Conservation (phyloP, 164 flowering plant genomes). For the Protea cynaroides region DNA sequence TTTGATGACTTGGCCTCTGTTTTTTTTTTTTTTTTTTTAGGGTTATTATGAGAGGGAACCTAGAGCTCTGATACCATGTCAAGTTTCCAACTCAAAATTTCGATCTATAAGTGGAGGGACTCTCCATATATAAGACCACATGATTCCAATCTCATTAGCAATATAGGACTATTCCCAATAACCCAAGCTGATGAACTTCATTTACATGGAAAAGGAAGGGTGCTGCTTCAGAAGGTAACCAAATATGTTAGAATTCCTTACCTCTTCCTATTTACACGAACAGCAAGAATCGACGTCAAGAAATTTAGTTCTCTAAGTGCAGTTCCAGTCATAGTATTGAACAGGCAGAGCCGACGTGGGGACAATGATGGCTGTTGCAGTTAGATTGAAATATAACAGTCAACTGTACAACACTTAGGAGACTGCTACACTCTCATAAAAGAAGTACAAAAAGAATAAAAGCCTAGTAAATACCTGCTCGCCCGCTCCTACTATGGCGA, state of each 20-base stretch:
- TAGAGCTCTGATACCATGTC: no score
- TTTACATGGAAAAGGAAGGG: no score
- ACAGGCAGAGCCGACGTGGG: conserved; percentile 84
- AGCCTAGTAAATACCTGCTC: conserved; percentile 56
- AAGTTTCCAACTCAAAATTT: no score
- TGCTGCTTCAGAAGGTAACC: no score
- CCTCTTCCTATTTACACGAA: conserved; percentile 76
- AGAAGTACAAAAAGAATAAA: background rate
- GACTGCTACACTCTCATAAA: background rate
- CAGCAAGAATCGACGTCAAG: conserved; percentile 80
- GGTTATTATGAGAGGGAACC: no score
- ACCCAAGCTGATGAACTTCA: no score
- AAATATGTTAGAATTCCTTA: conserved; percentile 11
- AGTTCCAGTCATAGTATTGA: conserved; percentile 61
- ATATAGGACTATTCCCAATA: no score
- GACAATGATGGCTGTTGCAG: conserved; percentile 70
- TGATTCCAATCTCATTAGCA: no score
- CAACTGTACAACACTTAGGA: background rate
- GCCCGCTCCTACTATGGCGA: conserved; percentile 94
- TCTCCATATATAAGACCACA: no score
- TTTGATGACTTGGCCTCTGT: no score
- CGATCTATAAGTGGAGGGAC: no score
- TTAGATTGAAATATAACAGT: conserved; percentile 8
- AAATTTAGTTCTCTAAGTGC: conserved; percentile 76
- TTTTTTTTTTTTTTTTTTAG: no score